These are phyloP conservation scores for Candida gigantensis DNA, from an alignment of 1,139 yeast genomes.

Conservation along the genomic window DNA sequence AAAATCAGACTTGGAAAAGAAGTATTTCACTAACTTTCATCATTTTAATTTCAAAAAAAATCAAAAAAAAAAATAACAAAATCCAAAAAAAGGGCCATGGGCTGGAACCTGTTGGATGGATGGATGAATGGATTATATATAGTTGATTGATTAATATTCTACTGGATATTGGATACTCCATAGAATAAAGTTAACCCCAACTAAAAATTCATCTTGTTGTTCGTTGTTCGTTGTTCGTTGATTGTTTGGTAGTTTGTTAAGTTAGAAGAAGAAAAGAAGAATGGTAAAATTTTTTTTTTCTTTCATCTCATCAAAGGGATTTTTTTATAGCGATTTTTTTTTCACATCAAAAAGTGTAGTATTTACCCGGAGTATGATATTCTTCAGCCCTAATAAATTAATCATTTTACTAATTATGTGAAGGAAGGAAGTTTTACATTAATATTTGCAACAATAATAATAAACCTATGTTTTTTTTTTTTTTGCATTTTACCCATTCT, in stretches of 20 bases:
- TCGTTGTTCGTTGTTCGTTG: not conserved
- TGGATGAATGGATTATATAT: too few relatives aligned
- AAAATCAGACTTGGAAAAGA: slow-evolving; percentile 77
- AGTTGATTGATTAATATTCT: slow-evolving; percentile 6
- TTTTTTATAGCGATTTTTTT: too few relatives aligned
- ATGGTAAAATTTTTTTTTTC: not conserved
- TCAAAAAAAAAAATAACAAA: not conserved
- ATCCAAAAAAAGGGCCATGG: too few relatives aligned
- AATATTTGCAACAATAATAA: too few relatives aligned
- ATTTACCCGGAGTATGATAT: too few relatives aligned
- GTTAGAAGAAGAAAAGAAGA: not conserved
- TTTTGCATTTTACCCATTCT: too few relatives aligned
- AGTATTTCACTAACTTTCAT: slow-evolving; percentile 60
- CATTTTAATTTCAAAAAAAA: slow-evolving; percentile 24
- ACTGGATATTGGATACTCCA: slow-evolving; percentile 2
- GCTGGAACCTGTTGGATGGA: too few relatives aligned
- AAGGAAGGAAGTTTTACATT: too few relatives aligned
- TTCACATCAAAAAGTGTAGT: too few relatives aligned
- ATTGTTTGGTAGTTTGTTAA: not conserved
- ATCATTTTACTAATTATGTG: too few relatives aligned
- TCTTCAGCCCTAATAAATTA: too few relatives aligned
- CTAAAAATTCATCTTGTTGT: not conserved
- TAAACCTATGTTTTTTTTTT: too few relatives aligned
- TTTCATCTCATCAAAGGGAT: not conserved
- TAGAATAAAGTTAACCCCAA: slow-evolving; percentile 6